Conservation (phyloP, 2,329 filamentous ascomycete species). For the Colletotrichum tanaceti region DNA sequence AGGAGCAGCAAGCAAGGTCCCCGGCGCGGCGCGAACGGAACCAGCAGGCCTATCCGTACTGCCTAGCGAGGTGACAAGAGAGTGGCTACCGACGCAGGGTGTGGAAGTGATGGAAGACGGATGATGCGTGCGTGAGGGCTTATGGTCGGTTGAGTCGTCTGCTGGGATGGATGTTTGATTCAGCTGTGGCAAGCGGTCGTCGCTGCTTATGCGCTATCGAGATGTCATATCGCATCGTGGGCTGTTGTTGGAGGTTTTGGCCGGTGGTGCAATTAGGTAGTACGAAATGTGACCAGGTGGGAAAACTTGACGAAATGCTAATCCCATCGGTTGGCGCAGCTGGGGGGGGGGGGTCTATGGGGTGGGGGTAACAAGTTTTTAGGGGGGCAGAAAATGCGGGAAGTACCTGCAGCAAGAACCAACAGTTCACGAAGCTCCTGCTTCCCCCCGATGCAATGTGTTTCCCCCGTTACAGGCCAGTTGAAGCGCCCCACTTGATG, state of each 20-base stretch:
- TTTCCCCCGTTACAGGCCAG: constrained; percentile 25
- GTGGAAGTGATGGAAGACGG: constrained; percentile 4
- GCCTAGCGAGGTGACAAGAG: neutral
- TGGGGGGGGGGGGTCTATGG: constrained; percentile 25
- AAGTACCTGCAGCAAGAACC: constrained; percentile 42
- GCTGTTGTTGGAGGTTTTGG: constrained; percentile 17
- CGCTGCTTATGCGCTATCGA: constrained; percentile 29
- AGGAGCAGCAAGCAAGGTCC: constrained; percentile 32
- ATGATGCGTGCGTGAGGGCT: neutral
- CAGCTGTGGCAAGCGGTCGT: constrained; percentile 1
- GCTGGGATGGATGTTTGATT: neutral
- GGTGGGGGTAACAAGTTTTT: constrained; percentile 33
- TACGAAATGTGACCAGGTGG: constrained; percentile 19
- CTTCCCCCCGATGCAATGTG: constrained; percentile 15
- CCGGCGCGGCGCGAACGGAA: constrained; percentile 33
- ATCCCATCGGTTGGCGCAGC: constrained; percentile 33
- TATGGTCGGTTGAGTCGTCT: constrained; percentile 1
- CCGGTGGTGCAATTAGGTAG: constrained; percentile 33
- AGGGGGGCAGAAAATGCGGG: constrained; percentile 26
- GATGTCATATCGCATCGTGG: constrained; percentile 25
- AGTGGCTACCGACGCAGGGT: constrained; percentile 9
- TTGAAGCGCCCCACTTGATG: constrained; percentile 20
- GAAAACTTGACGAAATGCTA: constrained; percentile 36
- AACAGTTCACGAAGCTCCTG: constrained; percentile 35
- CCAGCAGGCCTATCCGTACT: constrained; percentile 7